Percentiles rank a stretch among this genome's conserved stretches.
Conservation (phyloP, 2,329 filamentous ascomycete genomes). For the Celoporthe dispersa region DNA sequence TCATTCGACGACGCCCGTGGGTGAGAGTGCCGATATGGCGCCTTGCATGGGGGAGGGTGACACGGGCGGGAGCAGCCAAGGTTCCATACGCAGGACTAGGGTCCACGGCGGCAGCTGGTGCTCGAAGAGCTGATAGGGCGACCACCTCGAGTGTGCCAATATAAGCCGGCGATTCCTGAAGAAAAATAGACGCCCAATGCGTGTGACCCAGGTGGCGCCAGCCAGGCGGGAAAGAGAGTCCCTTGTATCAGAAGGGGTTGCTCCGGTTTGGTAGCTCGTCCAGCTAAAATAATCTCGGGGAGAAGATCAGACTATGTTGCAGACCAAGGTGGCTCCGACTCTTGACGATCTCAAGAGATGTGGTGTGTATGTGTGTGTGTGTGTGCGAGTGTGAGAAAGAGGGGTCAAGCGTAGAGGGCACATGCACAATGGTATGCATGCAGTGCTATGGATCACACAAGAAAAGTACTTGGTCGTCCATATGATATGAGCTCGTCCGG, state of each 20-base stretch:
- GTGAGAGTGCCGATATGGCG: constrained; percentile 27
- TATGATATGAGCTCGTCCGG: constrained; percentile 8
- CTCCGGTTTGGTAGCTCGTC: constrained; percentile 8
- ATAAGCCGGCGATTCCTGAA: constrained; percentile 45
- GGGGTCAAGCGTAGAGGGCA: constrained; percentile 4
- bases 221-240: constrained; percentile 27
- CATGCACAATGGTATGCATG: constrained; percentile 16
- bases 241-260: constrained; percentile 17
- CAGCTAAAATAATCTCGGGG: neutral
- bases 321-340: neutral
- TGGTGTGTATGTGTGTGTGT: too few species aligned
- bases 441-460: neutral
- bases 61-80: constrained; percentile 42
- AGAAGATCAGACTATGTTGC: neutral
- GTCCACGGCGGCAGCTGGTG: constrained; percentile 39
- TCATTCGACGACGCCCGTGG: constrained; percentile 39
- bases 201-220: constrained; percentile 42
- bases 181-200: constrained; percentile 50
- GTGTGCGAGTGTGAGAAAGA: neutral
- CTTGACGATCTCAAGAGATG: neutral
- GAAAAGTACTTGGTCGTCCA: neutral
- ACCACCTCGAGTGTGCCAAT: constrained; percentile 41
- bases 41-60: constrained; percentile 46
- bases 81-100: constrained; percentile 46
- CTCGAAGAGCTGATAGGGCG: constrained; percentile 49